phyloP scores from a whole-genome alignment of 108 stramenopile species.

The Cyclotella cryptica region DNA sequence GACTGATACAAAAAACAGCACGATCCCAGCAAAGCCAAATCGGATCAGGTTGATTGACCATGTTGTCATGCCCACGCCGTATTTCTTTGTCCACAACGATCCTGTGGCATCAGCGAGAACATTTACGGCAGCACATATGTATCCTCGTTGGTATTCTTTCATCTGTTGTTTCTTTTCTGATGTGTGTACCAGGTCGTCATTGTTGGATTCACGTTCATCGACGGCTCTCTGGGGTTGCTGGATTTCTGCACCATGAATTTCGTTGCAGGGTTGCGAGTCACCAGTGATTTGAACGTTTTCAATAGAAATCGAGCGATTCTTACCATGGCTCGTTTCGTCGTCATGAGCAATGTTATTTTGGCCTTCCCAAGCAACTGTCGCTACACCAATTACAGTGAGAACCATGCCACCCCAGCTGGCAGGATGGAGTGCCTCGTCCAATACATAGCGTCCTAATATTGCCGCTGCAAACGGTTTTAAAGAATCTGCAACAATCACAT shows the following conservation, averaged over 20 bases:
- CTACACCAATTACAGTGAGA: conserved; percentile 71
- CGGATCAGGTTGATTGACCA: conserved; percentile 88
- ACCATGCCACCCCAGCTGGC: conserved; percentile 64
- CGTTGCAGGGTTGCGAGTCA: too few relatives aligned
- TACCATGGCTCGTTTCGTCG: conserved; percentile 15
- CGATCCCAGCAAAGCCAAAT: conserved; percentile 85
- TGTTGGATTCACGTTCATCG: background rate
- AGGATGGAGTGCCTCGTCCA: conserved; percentile 62
- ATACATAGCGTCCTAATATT: conserved; percentile 68
- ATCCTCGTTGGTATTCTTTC: conserved; percentile 56
- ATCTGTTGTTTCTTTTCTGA: background rate
- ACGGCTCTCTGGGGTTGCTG: background rate
- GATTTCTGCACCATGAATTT: background rate
- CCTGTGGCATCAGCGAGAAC: conserved; percentile 82
- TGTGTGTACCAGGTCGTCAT: background rate
- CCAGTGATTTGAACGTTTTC: background rate
- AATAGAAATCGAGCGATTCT: background rate
- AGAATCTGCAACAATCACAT: conserved; percentile 83
- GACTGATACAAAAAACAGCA: conserved; percentile 60
- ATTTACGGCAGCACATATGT: conserved; percentile 69
- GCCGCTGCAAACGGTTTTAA: conserved; percentile 88
- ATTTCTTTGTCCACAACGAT: conserved; percentile 76
- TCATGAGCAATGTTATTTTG: conserved; percentile 19
- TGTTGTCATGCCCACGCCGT: conserved; percentile 74
- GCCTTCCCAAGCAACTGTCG: conserved; percentile 70